phyloP scores from a whole-genome alignment of 1,284 basidiomycete species.

The Melampsora medusae region DNA sequence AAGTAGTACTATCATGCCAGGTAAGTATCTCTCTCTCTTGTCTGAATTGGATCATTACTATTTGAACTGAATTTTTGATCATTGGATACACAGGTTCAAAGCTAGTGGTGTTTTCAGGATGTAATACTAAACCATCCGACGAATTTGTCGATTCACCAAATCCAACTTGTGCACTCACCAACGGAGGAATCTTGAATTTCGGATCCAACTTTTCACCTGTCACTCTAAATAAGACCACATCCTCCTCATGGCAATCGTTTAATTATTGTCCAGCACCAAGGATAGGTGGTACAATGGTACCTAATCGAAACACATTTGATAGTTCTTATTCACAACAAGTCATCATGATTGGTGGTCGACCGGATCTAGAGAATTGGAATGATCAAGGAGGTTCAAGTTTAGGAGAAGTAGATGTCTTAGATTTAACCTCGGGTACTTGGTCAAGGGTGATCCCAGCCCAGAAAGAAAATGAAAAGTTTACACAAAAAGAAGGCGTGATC shows the following conservation, averaged over 20 bases:
- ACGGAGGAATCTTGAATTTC: conserved; percentile 22
- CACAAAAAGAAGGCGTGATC: conserved; percentile 65
- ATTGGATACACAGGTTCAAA: conserved; percentile 5
- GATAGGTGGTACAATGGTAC: conserved; percentile 63
- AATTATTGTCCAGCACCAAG: conserved; percentile 68
- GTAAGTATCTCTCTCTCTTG: too few species aligned
- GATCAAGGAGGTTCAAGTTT: conserved; percentile 63
- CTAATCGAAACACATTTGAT: conserved; percentile 64
- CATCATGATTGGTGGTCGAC: conserved; percentile 67
- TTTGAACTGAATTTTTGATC: background rate
- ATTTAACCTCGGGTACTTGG: conserved; percentile 67
- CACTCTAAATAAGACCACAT: conserved; percentile 55
- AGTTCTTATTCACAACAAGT: conserved; percentile 65
- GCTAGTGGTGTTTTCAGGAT: conserved; percentile 27
- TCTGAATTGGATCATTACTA: background rate
- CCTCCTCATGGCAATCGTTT: conserved; percentile 53
- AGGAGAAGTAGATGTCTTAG: conserved; percentile 71
- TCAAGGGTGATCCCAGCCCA: conserved; percentile 69
- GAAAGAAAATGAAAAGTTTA: conserved; percentile 62
- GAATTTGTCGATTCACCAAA: background rate
- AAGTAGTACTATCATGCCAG: conserved; percentile 24
- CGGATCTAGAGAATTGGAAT: conserved; percentile 66
- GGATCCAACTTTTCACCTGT: conserved; percentile 10
- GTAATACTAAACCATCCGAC: conserved; percentile 30
- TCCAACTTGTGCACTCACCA: conserved; percentile 15